phyloP scores from a whole-genome alignment of 306 rosid species.

The Parietaria judaica region DNA sequence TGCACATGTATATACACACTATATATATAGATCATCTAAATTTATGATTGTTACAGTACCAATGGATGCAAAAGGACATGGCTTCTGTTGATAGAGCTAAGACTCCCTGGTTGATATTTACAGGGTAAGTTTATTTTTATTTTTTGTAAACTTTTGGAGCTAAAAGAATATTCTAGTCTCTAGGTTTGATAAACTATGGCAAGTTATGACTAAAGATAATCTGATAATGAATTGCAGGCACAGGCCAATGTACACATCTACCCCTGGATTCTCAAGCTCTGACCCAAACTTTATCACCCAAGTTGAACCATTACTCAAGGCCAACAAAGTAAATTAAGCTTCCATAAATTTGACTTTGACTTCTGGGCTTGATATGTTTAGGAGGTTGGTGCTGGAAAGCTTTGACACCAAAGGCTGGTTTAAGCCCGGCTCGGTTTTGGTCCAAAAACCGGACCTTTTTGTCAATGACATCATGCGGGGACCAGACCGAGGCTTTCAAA shows the following conservation, averaged over 20 bases:
- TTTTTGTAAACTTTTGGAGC: background rate
- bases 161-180: background rate
- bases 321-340: slow-evolving; percentile 35
- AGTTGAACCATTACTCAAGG: slow-evolving; percentile 60
- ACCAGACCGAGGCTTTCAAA: too few species aligned
- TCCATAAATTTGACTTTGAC: background rate
- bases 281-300: slow-evolving; percentile 24
- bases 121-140: slow-evolving; percentile 42
- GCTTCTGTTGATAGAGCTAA: slow-evolving; percentile 58
- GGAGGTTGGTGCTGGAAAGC: too few species aligned
- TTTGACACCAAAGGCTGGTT: too few species aligned
- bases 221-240: slow-evolving; percentile 45
- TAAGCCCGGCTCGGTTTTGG: too few species aligned
- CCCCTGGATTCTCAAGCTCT: background rate
- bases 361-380: too few species aligned
- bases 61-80: slow-evolving; percentile 77
- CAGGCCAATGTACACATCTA: slow-evolving; percentile 75
- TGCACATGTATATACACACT: background rate
- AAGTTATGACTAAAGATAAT: too few species aligned
- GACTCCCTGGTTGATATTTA: slow-evolving; percentile 82
- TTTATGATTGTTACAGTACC: slow-evolving; percentile 32
- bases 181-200: too few species aligned
- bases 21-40: background rate
- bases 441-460: too few species aligned
- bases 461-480: too few species aligned